Percentiles rank a stretch among this genome's conserved stretches.
Conservation (phyloP, 2,329 filamentous ascomycete genomes). For the Cadophora gregata region DNA sequence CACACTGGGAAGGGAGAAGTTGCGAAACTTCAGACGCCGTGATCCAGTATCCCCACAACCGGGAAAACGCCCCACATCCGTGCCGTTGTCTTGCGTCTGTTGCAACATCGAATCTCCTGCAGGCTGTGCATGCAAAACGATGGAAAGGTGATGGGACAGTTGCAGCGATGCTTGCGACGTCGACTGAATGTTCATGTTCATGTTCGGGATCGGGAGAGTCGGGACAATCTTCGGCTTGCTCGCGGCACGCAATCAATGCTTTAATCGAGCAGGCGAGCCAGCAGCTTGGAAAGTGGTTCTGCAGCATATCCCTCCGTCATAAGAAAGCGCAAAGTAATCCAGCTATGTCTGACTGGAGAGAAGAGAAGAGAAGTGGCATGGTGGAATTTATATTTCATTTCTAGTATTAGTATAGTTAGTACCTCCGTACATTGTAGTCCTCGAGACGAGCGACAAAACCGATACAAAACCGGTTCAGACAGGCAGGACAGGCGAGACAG, state of each 20-base stretch:
- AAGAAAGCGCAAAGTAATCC: not conserved
- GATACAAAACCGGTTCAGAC: slow-evolving; percentile 11
- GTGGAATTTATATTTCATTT: not conserved
- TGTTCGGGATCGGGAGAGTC: not conserved
- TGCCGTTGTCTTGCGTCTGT: slow-evolving; percentile 5
- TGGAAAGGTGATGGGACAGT: not conserved
- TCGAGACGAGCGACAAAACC: not conserved
- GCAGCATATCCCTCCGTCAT: no score
- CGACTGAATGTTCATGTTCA: not conserved
- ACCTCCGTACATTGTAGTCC: not conserved
- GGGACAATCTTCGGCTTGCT: not conserved
- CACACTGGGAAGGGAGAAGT: slow-evolving; percentile 1
- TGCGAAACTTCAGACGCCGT: slow-evolving; percentile 16
- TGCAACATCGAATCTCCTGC: slow-evolving; percentile 5
- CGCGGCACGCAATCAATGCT: not conserved
- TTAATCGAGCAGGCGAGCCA: not conserved
- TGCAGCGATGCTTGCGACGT: not conserved
- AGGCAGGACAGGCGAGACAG: no score
- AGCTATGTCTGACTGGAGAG: not conserved
- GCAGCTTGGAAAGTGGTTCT: no score
- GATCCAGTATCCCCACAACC: slow-evolving; percentile 21
- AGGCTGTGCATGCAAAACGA: not conserved
- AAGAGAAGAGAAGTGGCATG: not conserved
- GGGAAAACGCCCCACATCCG: slow-evolving; percentile 12
- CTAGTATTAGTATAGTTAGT: no score